Percentiles rank a stretch among this genome's conserved stretches.
Conservation (phyloP, 768 basidiomycete genomes). For the Suillus subluteus region DNA sequence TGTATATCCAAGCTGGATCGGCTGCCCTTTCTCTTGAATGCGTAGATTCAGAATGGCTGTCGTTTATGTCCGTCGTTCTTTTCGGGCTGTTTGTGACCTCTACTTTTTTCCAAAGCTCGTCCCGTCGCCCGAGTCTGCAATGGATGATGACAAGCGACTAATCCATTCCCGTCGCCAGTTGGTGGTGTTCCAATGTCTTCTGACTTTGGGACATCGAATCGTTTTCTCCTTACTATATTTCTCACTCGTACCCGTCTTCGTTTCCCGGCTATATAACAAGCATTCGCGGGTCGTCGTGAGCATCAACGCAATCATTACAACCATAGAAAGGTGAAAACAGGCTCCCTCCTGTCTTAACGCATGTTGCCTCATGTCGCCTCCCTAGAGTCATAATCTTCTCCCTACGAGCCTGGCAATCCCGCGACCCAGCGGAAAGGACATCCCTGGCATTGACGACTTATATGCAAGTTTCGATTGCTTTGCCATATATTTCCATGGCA, state of each 20-base stretch:
- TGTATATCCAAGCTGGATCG: background rate
- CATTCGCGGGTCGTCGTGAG: conserved; percentile 41
- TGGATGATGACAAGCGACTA: conserved; percentile 12
- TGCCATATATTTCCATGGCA: conserved; percentile 37
- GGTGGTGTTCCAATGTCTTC: conserved; percentile 43
- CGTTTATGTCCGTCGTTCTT: conserved; percentile 1
- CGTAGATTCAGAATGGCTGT: conserved; percentile 5
- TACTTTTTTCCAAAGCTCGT: background rate
- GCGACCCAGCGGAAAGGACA: conserved; percentile 15
- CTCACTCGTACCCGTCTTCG: conserved; percentile 38
- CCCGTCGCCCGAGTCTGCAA: background rate
- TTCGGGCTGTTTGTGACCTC: conserved; percentile 2
- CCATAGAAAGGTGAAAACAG: conserved; percentile 42
- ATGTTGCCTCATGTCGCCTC: background rate
- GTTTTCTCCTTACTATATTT: conserved; percentile 45
- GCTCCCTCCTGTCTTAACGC: background rate
- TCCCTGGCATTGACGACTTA: conserved; percentile 20
- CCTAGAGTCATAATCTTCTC: conserved; percentile 24
- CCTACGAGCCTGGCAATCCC: conserved; percentile 25
- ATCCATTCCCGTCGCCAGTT: conserved; percentile 45
- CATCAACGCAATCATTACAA: conserved; percentile 36
- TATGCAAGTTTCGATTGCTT: conserved; percentile 22
- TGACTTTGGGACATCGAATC: conserved; percentile 48
- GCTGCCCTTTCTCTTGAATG: background rate
- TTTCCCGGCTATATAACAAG: conserved; percentile 38